Evolutionary conservation across 225 moss, liverwort and hornwort genomes (phyloP).

Genomic region (Lunularia cruciata): DNA sequence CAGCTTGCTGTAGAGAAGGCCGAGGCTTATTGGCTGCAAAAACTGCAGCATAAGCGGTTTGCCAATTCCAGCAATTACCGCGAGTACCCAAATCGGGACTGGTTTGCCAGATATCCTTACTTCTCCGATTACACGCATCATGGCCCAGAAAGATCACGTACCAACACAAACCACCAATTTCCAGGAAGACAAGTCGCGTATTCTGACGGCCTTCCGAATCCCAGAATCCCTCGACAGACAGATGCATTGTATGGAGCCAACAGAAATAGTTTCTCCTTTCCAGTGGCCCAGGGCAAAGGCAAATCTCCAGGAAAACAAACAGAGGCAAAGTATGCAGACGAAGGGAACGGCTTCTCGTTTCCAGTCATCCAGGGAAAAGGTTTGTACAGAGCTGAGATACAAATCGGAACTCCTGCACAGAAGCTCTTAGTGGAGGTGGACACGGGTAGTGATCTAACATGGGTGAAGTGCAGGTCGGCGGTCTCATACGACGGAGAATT

Average conservation of each 20-base stretch:
- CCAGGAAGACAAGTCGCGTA: neutral
- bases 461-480: constrained; percentile 13
- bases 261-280: neutral
- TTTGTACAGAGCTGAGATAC: constrained; percentile 8
- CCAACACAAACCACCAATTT: neutral
- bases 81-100: neutral
- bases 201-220: neutral
- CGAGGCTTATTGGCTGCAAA: neutral
- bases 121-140: neutral
- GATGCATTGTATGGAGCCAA: neutral
- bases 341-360: neutral
- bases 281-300: constrained; percentile 1
- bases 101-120: neutral
- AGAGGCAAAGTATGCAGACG: neutral
- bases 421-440: constrained; percentile 6
- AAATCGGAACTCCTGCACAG: neutral
- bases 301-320: too few relatives aligned
- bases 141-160: neutral
- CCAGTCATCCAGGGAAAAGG: constrained; percentile 6
- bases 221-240: neutral
- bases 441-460: constrained; percentile 12
- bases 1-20: neutral
- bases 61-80: neutral
- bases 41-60: neutral
- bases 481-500: too few relatives aligned